phyloP scores from a whole-genome alignment of 495 filamentous ascomycete genomes.

The Hypoxylon trugodes region DNA sequence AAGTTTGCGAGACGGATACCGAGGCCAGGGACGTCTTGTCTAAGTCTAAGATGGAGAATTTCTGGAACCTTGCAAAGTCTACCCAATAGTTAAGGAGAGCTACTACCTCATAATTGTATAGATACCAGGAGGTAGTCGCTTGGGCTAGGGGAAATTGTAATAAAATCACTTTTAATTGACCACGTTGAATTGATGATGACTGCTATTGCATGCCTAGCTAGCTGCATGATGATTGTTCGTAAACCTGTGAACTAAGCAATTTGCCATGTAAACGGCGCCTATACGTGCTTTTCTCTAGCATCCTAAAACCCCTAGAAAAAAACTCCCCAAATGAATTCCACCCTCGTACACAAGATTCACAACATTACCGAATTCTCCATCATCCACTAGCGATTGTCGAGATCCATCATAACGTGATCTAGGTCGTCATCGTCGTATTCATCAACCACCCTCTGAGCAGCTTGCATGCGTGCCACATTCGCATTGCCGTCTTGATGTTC shows the following conservation, averaged over 20 bases:
- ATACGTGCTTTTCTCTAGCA: neutral
- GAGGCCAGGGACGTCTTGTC: slow-evolving; percentile 83
- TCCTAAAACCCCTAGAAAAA: too few relatives aligned
- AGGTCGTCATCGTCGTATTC: slow-evolving; percentile 70
- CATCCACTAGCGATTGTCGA: slow-evolving; percentile 46
- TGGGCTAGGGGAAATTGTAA: slow-evolving; percentile 22
- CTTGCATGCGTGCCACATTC: slow-evolving; percentile 28
- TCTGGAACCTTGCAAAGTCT: slow-evolving; percentile 91
- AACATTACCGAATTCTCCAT: neutral
- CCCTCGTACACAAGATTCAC: neutral
- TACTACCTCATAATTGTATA: neutral
- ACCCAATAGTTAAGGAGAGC: slow-evolving; percentile 17
- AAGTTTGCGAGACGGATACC: slow-evolving; percentile 86
- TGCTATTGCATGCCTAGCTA: too few relatives aligned
- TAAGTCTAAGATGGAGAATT: slow-evolving; percentile 88
- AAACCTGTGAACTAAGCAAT: too few relatives aligned
- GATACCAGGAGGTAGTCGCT: too few relatives aligned
- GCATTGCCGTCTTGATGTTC: slow-evolving; percentile 47
- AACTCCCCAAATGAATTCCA: too few relatives aligned
- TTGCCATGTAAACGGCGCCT: neutral
- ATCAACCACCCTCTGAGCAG: slow-evolving; percentile 40
- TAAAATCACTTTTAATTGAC: slow-evolving; percentile 18
- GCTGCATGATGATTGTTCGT: too few relatives aligned
- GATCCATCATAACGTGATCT: slow-evolving; percentile 71
- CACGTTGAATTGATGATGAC: neutral